Evolutionary conservation across 2,329 filamentous ascomycete species (phyloP), one percentile per base, ranked within the genome.

Genomic region (Talaromyces sp.): DNA sequence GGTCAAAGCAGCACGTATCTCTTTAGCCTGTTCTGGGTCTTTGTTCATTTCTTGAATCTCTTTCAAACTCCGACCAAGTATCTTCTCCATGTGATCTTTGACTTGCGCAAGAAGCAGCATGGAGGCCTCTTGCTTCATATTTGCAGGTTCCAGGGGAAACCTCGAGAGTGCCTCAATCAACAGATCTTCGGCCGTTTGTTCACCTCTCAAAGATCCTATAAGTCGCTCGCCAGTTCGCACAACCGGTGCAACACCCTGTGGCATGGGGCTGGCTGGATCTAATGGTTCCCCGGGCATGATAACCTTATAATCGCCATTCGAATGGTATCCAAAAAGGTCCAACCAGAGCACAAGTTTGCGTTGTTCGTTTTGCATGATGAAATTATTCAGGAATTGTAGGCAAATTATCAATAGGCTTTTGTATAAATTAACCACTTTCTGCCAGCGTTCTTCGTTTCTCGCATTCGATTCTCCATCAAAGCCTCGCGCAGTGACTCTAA

Each of bases 361-460:
- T 66, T 86, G 82, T 74, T 89, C 87, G 69, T 89, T 89, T 67
- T 87, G 84, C 71, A 87, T 86, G 56, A 88, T 86, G 58, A 89
- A 83, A 68, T 89, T 89, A 75, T 89, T 87, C 63, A 89, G 75
- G 68, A 88, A 88, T 71, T 89, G 87, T n/a, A 89, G 79, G 67
- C 85, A 86, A 2, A 86, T 88, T 63, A 89, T 88, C 70, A 89
- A 79, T 19, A 89, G 78, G 70, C 87, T 86, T 76, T 89, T 89
- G 76, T 87, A 89, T 3, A 86, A 83, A 71, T 87, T 87, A 67
- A 89, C 85, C 63, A 88, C 85, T 74, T 83, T 84, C 75, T 88
- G 86, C 86, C 86, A 89, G 69, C 85, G 85, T 69, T 88, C 85
- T 74, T 89, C 85, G 65, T 88, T 86, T 62, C 84, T 80, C 4